Percentiles rank a stretch among this genome's conserved stretches.
phyloP scores from a whole-genome alignment of 2,329 filamentous ascomycete species.

The Colletotrichum lentis region DNA sequence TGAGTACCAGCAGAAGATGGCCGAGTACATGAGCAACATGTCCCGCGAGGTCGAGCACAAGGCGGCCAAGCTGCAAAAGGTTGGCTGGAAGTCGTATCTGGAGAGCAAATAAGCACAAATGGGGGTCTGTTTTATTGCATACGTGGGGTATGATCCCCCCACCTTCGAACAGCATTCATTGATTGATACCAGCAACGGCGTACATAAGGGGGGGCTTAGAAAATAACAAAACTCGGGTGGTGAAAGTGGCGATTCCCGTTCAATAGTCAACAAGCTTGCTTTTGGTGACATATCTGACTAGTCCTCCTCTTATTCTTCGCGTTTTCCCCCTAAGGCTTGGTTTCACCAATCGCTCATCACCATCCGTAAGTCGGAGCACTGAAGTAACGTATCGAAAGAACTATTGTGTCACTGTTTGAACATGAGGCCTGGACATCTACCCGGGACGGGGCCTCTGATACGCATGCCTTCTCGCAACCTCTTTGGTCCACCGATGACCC shows the following conservation, averaged over 20 bases:
- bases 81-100: slow-evolving; percentile 66
- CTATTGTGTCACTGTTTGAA: too few species aligned
- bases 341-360: too few species aligned
- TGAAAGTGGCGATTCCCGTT: not conserved
- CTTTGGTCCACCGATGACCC: too few species aligned
- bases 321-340: too few species aligned
- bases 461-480: too few species aligned
- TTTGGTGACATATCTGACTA: not conserved
- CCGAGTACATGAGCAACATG: slow-evolving; percentile 69
- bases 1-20: slow-evolving; percentile 65
- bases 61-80: slow-evolving; percentile 63
- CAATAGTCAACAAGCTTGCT: not conserved
- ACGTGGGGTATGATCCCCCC: slow-evolving; percentile 10
- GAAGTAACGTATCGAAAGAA: too few species aligned
- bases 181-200: slow-evolving; percentile 36
- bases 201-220: slow-evolving; percentile 13
- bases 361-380: too few species aligned
- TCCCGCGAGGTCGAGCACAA: slow-evolving; percentile 71
- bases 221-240: slow-evolving; percentile 11
- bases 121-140: slow-evolving; percentile 14
- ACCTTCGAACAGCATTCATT: slow-evolving; percentile 27
- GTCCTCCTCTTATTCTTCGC: too few species aligned
- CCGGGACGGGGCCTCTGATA: too few species aligned
- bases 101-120: slow-evolving; percentile 43
- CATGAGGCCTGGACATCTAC: too few species aligned